Evolutionary conservation across 2,329 filamentous ascomycete species (phyloP).

Genomic region (Penicillium sp.): DNA sequence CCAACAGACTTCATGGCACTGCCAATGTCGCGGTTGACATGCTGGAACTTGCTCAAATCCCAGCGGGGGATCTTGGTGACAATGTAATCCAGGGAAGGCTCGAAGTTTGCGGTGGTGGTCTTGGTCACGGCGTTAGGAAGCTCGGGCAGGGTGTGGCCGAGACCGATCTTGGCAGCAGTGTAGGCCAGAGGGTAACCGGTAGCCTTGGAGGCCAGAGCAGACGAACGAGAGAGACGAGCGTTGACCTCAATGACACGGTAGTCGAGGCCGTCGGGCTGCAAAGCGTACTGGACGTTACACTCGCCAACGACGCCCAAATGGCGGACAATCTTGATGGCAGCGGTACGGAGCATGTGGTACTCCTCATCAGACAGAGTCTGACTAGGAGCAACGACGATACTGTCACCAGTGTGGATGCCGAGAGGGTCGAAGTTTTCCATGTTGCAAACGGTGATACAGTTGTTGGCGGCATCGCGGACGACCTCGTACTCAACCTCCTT

Average conservation of each 20-base stretch:
- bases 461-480: slow-evolving; percentile 92
- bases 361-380: slow-evolving; percentile 98
- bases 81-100: slow-evolving; percentile 94
- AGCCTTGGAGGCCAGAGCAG: slow-evolving; percentile 93
- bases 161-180: slow-evolving; percentile 95
- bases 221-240: slow-evolving; percentile 94
- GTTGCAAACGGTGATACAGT: slow-evolving; percentile 98
- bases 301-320: slow-evolving; percentile 96
- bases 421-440: slow-evolving; percentile 99
- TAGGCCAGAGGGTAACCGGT: slow-evolving; percentile 97
- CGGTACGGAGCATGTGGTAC: slow-evolving; percentile 97
- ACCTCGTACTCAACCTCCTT: slow-evolving; percentile 99
- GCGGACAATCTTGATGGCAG: slow-evolving; percentile 96
- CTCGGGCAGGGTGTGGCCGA: slow-evolving; percentile 91
- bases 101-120: slow-evolving; percentile 98
- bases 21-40: slow-evolving; percentile 95
- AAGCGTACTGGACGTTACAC: slow-evolving; percentile 96
- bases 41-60: slow-evolving; percentile 98
- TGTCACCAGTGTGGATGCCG: slow-evolving; percentile 96
- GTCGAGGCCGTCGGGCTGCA: slow-evolving; percentile 93
- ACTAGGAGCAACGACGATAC: slow-evolving; percentile 93
- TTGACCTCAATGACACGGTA: slow-evolving; percentile 99
- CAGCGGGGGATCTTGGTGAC: slow-evolving; percentile 98
- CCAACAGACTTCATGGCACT: slow-evolving; percentile 99
- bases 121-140: slow-evolving; percentile 97